A percentile compares a stretch with the other conserved stretches of the same genome.
Evolutionary conservation across 306 rosid species (phyloP).

Genomic region (Geum urbanum): DNA sequence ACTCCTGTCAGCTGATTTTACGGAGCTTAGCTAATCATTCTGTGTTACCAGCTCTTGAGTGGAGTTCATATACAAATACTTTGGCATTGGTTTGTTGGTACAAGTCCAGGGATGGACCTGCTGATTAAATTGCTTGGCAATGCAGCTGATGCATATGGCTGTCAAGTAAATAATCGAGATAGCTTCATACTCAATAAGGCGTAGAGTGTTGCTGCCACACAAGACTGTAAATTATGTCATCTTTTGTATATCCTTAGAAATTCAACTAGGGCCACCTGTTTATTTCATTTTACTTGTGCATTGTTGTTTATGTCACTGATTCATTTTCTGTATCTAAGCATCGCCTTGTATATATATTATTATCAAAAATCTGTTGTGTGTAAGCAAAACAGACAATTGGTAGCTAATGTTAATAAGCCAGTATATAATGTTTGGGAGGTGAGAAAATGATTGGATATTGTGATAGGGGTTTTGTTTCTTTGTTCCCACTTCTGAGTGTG

Average conservation of each 20-base stretch:
- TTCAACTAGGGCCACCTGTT: constrained; percentile 22
- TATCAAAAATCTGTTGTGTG: constrained; percentile 16
- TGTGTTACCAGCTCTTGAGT: constrained; percentile 25
- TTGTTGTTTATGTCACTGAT: constrained; percentile 21
- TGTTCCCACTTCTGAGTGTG: no score
- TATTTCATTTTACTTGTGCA: constrained; percentile 24
- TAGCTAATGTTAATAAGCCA: neutral
- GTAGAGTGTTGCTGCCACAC: constrained; percentile 40
- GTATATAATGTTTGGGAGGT: constrained; percentile 12
- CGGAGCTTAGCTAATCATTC: constrained; percentile 26
- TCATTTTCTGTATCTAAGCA: neutral
- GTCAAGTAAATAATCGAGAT: constrained; percentile 36
- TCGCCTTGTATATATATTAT: constrained; percentile 15
- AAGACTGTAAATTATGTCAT: constrained; percentile 40
- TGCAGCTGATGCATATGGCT: constrained; percentile 32
- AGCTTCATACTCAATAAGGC: constrained; percentile 36
- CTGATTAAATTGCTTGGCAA: constrained; percentile 28
- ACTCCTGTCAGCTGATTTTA: constrained; percentile 30
- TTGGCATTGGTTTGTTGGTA: constrained; percentile 22
- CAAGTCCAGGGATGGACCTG: constrained; percentile 18
- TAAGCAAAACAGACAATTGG: constrained; percentile 3
- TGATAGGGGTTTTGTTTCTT: no score
- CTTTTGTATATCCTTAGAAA: constrained; percentile 20
- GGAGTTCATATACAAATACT: constrained; percentile 14
- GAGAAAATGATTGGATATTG: neutral